Evolutionary conservation across 345 rosid species (phyloP).

Genomic region (Camelina laxa): DNA sequence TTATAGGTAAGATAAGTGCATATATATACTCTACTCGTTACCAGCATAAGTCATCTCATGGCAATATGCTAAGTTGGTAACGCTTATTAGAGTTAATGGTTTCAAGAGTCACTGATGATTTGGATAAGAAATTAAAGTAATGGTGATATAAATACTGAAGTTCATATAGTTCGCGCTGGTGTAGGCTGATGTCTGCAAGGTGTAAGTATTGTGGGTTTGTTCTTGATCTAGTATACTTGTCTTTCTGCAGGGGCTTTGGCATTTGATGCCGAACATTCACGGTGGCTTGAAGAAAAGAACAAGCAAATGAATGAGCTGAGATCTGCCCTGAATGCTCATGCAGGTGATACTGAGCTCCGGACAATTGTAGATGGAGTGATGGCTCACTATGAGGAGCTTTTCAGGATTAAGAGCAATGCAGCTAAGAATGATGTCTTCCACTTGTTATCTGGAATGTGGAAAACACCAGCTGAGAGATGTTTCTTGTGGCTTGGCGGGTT

Average conservation of each 20-base stretch:
- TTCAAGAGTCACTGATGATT: constrained; percentile 11
- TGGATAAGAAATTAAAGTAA: constrained; percentile 1
- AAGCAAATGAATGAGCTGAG: constrained; percentile 76
- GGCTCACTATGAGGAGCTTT: constrained; percentile 77
- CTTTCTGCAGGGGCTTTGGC: constrained; percentile 73
- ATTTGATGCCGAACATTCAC: constrained; percentile 82
- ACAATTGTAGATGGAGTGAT: constrained; percentile 66
- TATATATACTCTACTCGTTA: background rate
- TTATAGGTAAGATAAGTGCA: background rate
- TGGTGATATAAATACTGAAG: background rate
- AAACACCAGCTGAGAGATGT: constrained; percentile 95
- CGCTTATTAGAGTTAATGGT: constrained; percentile 8
- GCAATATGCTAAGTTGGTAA: background rate
- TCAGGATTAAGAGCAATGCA: constrained; percentile 76
- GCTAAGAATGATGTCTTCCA: constrained; percentile 96
- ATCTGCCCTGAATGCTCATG: constrained; percentile 87
- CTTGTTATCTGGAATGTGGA: constrained; percentile 96
- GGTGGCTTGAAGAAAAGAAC: constrained; percentile 91
- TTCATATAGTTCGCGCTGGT: background rate
- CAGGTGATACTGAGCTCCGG: constrained; percentile 87
- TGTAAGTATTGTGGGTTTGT: constrained; percentile 3
- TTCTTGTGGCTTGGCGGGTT: constrained; percentile 97
- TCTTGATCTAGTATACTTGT: constrained; percentile 25
- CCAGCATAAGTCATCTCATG: constrained; percentile 18
- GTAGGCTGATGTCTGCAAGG: constrained; percentile 6